phyloP scores from a whole-genome alignment of 805 yeast species.

The Nakazawaea pomicola region DNA sequence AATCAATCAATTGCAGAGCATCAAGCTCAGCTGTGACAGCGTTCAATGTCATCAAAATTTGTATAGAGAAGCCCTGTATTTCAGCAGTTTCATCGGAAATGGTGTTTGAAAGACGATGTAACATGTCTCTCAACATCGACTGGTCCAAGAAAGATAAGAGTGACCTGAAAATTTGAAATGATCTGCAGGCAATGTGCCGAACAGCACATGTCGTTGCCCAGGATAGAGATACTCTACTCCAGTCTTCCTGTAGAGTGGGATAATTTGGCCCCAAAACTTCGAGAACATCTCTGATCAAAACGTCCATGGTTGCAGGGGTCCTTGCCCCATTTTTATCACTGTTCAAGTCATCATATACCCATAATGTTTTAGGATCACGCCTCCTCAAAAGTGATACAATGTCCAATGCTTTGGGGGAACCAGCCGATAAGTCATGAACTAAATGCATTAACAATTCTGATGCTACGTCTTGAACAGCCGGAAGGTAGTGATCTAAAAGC shows the following conservation, averaged over 20 bases:
- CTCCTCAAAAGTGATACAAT: slow-evolving; percentile 55
- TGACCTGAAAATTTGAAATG: slow-evolving; percentile 89
- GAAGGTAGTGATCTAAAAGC: slow-evolving; percentile 81
- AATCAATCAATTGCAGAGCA: slow-evolving; percentile 71
- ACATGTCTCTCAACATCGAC: slow-evolving; percentile 87
- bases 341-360: slow-evolving; percentile 86
- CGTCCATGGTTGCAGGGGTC: slow-evolving; percentile 83
- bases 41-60: slow-evolving; percentile 91
- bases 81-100: slow-evolving; percentile 85
- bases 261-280: slow-evolving; percentile 45
- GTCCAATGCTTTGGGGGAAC: slow-evolving; percentile 48
- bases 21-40: slow-evolving; percentile 86
- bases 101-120: slow-evolving; percentile 88
- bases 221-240: slow-evolving; percentile 77
- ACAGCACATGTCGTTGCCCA: slow-evolving; percentile 99
- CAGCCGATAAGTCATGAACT: slow-evolving; percentile 57
- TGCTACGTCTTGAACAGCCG: slow-evolving; percentile 81
- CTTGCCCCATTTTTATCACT: slow-evolving; percentile 74
- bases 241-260: slow-evolving; percentile 61
- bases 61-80: slow-evolving; percentile 96
- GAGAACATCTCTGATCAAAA: slow-evolving; percentile 57
- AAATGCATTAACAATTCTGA: slow-evolving; percentile 67
- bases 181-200: slow-evolving; percentile 92
- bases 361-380: slow-evolving; percentile 48
- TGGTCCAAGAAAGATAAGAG: slow-evolving; percentile 78